Evolutionary conservation across 2,329 filamentous ascomycete genomes (phyloP).

Genomic region (Lithohypha guttulata): DNA sequence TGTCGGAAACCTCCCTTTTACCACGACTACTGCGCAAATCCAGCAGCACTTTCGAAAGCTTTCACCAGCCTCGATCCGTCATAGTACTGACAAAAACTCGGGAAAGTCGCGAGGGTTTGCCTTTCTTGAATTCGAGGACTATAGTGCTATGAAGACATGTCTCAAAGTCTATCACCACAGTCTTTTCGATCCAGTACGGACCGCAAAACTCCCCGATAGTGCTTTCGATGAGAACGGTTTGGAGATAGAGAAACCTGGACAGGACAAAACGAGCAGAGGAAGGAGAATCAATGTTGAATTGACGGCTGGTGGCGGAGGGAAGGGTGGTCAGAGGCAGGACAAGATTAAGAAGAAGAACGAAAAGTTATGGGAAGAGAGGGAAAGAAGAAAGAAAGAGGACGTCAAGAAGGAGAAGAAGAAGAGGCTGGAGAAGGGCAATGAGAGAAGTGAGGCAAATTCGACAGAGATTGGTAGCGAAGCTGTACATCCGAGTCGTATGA

Average conservation of each 20-base stretch:
- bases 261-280: constrained; percentile 25
- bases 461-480: constrained; percentile 25
- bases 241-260: background rate
- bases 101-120: constrained; percentile 64
- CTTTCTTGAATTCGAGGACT: constrained; percentile 80
- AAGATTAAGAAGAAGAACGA: constrained; percentile 80
- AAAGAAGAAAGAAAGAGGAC: constrained; percentile 40
- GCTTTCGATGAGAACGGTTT: constrained; percentile 5
- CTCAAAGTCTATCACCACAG: constrained; percentile 84
- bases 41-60: constrained; percentile 68
- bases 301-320: constrained; percentile 75
- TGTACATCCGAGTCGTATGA: constrained; percentile 36
- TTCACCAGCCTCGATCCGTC: constrained; percentile 58
- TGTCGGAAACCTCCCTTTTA: constrained; percentile 82
- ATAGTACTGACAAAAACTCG: constrained; percentile 57
- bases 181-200: constrained; percentile 52
- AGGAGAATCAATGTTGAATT: constrained; percentile 87
- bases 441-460: constrained; percentile 10
- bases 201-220: constrained; percentile 12
- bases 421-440: constrained; percentile 29
- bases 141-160: constrained; percentile 85
- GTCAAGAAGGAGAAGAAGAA: constrained; percentile 33
- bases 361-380: constrained; percentile 63
- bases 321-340: constrained; percentile 61
- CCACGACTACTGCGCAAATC: constrained; percentile 60